A percentile compares a stretch with the other conserved stretches of the same genome.
These are phyloP conservation scores for Lasiodiplodia citricola DNA, from an alignment of 2,329 filamentous ascomycete species.

Conservation along the genomic window DNA sequence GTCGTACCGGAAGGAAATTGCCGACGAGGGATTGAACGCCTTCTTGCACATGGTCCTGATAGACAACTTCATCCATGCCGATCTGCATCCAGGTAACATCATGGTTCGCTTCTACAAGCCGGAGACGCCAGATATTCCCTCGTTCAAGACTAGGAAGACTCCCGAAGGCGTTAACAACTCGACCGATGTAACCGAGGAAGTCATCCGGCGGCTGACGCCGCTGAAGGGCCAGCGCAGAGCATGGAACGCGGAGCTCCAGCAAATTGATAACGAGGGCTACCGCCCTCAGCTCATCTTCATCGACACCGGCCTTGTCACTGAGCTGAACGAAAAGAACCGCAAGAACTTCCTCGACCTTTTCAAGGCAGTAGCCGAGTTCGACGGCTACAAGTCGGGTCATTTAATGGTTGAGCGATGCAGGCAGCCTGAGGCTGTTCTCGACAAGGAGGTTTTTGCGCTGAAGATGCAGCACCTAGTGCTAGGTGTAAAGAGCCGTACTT, in stretches of 20 bases:
- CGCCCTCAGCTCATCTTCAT: conserved; percentile 96
- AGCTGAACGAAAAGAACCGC: conserved; percentile 85
- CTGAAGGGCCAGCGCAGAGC: conserved; percentile 68
- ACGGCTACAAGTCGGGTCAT: conserved; percentile 92
- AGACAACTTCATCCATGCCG: conserved; percentile 97
- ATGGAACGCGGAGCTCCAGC: conserved; percentile 75
- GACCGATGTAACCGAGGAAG: conserved; percentile 83
- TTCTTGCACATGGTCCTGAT: conserved; percentile 96
- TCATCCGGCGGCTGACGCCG: conserved; percentile 79
- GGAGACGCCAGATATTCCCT: conserved; percentile 66
- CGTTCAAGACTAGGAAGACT: conserved; percentile 43
- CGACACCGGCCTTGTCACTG: conserved; percentile 92
- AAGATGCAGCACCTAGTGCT: conserved; percentile 97
- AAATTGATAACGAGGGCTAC: conserved; percentile 86
- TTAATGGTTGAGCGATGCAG: conserved; percentile 96
- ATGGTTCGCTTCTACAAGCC: conserved; percentile 98
- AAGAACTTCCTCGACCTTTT: conserved; percentile 94
- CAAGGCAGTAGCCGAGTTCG: conserved; percentile 93
- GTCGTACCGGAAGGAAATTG: conserved; percentile 91
- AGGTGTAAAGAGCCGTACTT: conserved; percentile 85
- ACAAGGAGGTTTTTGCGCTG: conserved; percentile 87
- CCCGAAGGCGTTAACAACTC: conserved; percentile 51
- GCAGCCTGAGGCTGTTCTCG: conserved; percentile 87
- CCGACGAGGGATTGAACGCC: conserved; percentile 91
- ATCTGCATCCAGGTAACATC: conserved; percentile 96